Conservation (phyloP, 441 rosid genomes). For the Erodium trifolium region DNA sequence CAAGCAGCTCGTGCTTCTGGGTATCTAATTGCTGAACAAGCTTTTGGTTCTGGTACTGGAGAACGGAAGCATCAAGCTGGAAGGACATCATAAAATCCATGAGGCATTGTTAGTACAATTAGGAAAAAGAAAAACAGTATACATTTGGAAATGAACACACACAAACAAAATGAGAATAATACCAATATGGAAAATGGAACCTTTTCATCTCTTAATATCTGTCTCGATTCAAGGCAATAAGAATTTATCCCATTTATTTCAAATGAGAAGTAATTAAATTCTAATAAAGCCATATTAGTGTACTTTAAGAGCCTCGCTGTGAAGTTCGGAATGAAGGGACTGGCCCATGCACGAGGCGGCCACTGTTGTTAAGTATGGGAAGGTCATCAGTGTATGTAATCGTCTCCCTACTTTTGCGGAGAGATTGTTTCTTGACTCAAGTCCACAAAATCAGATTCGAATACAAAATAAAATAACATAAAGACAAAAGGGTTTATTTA, state of each 20-base stretch:
- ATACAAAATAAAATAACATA: background rate
- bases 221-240: background rate
- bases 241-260: background rate
- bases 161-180: no score
- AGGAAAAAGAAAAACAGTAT: background rate
- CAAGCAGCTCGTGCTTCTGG: slow-evolving; percentile 65
- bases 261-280: background rate
- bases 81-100: background rate
- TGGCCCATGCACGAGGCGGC: background rate
- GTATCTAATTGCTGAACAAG: slow-evolving; percentile 68
- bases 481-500: background rate
- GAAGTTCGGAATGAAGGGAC: background rate
- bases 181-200: background rate
- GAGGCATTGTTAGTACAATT: slow-evolving; percentile 8
- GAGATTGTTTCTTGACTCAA: background rate
- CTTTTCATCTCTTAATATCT: background rate
- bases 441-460: background rate
- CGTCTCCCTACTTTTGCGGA: no score
- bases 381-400: background rate
- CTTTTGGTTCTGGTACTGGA: slow-evolving; percentile 76
- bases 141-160: slow-evolving; percentile 7
- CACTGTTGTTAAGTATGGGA: background rate
- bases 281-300: background rate
- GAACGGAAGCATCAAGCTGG: slow-evolving; percentile 70
- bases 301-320: background rate